These are phyloP conservation scores for Avena atlantica DNA, from an alignment of 176 grass and related monocot genomes.

Conservation along the genomic window DNA sequence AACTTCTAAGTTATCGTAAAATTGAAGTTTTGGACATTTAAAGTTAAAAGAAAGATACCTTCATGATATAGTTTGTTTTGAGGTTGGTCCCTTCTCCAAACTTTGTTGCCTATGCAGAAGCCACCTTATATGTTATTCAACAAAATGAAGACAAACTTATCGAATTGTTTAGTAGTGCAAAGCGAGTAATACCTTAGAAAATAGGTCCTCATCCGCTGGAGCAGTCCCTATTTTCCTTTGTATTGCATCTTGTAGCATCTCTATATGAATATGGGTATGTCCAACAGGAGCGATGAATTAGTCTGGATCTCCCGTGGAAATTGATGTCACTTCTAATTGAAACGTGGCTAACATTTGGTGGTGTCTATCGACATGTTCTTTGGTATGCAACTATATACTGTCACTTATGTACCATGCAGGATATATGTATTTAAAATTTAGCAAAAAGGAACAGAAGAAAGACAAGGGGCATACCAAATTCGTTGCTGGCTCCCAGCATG, in stretches of 20 bases:
- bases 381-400: not conserved
- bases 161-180: constrained; percentile 32
- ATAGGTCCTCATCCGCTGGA: not conserved
- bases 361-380: not conserved
- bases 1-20: not conserved
- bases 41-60: constrained; percentile 50
- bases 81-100: constrained; percentile 83
- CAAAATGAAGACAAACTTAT: constrained; percentile 50
- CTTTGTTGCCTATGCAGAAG: constrained; percentile 57
- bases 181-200: not conserved
- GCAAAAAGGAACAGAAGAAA: not conserved
- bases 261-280: constrained; percentile 46
- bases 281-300: constrained; percentile 32
- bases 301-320: not conserved
- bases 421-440: too few relatives aligned
- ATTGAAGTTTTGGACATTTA: not conserved
- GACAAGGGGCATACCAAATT: constrained; percentile 58
- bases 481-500: constrained; percentile 65
- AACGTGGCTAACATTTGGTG: not conserved
- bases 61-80: constrained; percentile 82
- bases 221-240: constrained; percentile 16
- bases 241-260: constrained; percentile 73
- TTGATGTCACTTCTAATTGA: not conserved
- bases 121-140: constrained; percentile 27
- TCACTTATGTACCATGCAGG: too few relatives aligned